phyloP scores from a whole-genome alignment of 495 filamentous ascomycete species.

The Aspergillus campestris region DNA sequence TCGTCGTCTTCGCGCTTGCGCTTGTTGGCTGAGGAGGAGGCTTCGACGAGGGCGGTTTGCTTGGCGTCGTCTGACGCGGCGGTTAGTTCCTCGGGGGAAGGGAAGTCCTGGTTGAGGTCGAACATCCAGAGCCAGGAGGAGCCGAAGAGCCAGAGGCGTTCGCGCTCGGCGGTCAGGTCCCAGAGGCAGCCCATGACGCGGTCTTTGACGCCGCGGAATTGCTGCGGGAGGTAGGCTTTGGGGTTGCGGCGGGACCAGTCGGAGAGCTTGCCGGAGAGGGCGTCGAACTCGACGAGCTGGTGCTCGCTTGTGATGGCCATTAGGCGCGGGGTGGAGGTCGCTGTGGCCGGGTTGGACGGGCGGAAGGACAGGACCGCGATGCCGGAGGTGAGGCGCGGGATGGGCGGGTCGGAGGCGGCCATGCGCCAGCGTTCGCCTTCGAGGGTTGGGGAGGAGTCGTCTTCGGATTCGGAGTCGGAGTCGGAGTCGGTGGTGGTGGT shows the following conservation, averaged over 20 bases:
- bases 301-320: conserved; percentile 68
- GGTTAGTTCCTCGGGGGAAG: conserved; percentile 23
- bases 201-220: conserved; percentile 63
- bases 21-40: conserved; percentile 32
- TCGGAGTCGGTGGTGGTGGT: conserved; percentile 19
- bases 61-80: conserved; percentile 14
- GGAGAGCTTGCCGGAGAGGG: conserved; percentile 61
- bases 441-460: conserved; percentile 32
- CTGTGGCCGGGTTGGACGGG: conserved; percentile 23
- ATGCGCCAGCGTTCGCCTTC: conserved; percentile 55
- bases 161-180: conserved; percentile 51
- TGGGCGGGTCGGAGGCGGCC: conserved; percentile 56
- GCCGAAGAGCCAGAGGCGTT: conserved; percentile 82
- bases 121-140: conserved; percentile 87
- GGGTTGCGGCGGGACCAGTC: conserved; percentile 84
- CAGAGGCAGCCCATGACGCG: conserved; percentile 77
- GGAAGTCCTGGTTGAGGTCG: conserved; percentile 67
- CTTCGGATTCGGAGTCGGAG: conserved; percentile 43
- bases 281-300: conserved; percentile 68
- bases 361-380: conserved; percentile 71
- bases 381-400: conserved; percentile 68
- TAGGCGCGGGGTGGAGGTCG: conserved; percentile 27
- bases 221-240: conserved; percentile 58
- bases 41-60: conserved; percentile 17
- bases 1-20: conserved; percentile 29